These are phyloP conservation scores for Helicocarpus griseus DNA, from an alignment of 2,329 filamentous ascomycete genomes.

Conservation along the genomic window DNA sequence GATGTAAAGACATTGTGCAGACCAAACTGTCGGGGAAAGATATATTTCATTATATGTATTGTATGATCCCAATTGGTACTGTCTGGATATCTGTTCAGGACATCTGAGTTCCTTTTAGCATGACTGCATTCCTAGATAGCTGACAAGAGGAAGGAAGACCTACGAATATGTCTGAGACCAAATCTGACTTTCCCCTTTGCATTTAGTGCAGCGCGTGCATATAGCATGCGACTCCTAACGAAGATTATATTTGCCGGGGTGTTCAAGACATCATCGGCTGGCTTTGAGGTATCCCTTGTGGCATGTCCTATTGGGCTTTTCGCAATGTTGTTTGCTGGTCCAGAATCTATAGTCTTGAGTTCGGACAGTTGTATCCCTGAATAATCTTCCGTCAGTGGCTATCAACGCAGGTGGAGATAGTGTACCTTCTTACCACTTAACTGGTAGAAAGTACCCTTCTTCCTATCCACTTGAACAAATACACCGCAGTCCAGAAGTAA, in stretches of 20 bases:
- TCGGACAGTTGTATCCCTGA: slow-evolving; percentile 2
- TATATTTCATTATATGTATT: slow-evolving; percentile 72
- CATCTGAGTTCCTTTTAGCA: slow-evolving; percentile 48
- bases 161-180: slow-evolving; percentile 75
- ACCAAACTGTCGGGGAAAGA: slow-evolving; percentile 84
- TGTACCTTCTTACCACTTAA: slow-evolving; percentile 62
- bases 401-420: slow-evolving; percentile 3
- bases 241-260: slow-evolving; percentile 56
- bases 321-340: neutral
- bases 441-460: slow-evolving; percentile 62
- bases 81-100: slow-evolving; percentile 61
- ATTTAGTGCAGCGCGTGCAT: slow-evolving; percentile 65
- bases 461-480: slow-evolving; percentile 54
- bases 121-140: neutral
- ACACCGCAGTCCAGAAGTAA: slow-evolving; percentile 69
- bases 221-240: slow-evolving; percentile 75
- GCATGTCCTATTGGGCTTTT: neutral
- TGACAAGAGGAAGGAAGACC: slow-evolving; percentile 24
- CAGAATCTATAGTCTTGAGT: neutral
- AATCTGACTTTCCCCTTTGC: slow-evolving; percentile 57
- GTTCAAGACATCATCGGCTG: slow-evolving; percentile 6
- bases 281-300: neutral
- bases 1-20: slow-evolving; percentile 89
- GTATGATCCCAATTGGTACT: slow-evolving; percentile 44
- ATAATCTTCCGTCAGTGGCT: neutral